Percentiles rank a stretch among this genome's conserved stretches.
phyloP scores from a whole-genome alignment of 2,329 filamentous ascomycete genomes.

The Exophiala aquamarina region DNA sequence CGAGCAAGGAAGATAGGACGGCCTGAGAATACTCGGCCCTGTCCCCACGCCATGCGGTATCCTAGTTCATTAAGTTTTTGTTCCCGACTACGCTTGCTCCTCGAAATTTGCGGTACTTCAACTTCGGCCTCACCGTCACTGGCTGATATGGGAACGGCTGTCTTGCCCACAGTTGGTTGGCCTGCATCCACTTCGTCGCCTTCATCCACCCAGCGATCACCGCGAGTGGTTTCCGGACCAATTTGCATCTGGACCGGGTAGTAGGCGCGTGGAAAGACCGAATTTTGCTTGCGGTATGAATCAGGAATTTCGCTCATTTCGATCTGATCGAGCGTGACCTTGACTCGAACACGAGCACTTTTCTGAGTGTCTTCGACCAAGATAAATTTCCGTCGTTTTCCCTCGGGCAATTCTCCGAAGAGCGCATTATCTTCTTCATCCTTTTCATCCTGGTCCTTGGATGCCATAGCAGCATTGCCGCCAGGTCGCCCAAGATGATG shows the following conservation, averaged over 20 bases:
- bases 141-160: conserved; percentile 60
- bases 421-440: conserved; percentile 63
- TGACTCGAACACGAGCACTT: conserved; percentile 77
- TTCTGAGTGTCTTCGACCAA: conserved; percentile 87
- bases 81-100: conserved; percentile 72
- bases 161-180: conserved; percentile 38
- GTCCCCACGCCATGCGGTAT: conserved; percentile 94
- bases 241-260: conserved; percentile 92
- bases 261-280: conserved; percentile 87
- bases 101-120: conserved; percentile 72
- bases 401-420: conserved; percentile 84
- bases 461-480: conserved; percentile 28
- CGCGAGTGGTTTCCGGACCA: conserved; percentile 68
- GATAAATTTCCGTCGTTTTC: conserved; percentile 94
- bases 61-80: conserved; percentile 90
- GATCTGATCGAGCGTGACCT: conserved; percentile 88
- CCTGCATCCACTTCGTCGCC: conserved; percentile 53
- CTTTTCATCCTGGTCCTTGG: conserved; percentile 23
- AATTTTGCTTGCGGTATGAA: conserved; percentile 85
- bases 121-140: conserved; percentile 74
- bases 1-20: conserved; percentile 85
- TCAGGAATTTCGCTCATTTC: conserved; percentile 96
- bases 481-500: conserved; percentile 35
- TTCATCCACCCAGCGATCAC: conserved; percentile 72
- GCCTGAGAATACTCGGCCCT: conserved; percentile 86